Conservation (phyloP, 768 basidiomycete genomes). For the Boletus reticuloceps region DNA sequence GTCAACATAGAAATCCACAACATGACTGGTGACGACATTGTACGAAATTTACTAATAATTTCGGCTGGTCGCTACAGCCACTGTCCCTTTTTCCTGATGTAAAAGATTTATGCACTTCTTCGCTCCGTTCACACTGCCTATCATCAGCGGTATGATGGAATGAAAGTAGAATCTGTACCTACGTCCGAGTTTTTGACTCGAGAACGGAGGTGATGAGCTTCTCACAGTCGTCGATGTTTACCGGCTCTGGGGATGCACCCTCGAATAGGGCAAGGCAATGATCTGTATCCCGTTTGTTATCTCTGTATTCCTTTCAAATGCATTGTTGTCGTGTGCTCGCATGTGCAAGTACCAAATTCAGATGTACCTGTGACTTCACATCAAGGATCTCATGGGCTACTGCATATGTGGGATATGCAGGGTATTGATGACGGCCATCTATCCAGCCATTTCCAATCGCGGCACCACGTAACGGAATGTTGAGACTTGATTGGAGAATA, state of each 20-base stretch:
- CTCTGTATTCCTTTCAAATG: constrained; percentile 54
- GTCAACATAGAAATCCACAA: too few relatives aligned
- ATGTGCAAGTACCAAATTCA: background rate
- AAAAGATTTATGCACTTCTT: constrained; percentile 81
- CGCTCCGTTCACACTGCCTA: constrained; percentile 58
- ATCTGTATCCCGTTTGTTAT: constrained; percentile 54
- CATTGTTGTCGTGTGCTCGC: background rate
- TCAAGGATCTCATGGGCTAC: constrained; percentile 77
- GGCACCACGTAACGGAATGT: constrained; percentile 66
- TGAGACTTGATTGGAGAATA: constrained; percentile 58
- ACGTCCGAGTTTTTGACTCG: constrained; percentile 23
- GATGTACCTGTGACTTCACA: constrained; percentile 60
- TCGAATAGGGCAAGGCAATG: constrained; percentile 51
- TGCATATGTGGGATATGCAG: constrained; percentile 84
- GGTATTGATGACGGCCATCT: constrained; percentile 84
- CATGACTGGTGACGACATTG: too few relatives aligned
- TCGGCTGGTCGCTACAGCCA: too few relatives aligned
- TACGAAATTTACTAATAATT: too few relatives aligned
- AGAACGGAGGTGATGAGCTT: constrained; percentile 48
- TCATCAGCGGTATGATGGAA: background rate
- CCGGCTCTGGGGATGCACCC: constrained; percentile 47
- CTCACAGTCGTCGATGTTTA: constrained; percentile 58
- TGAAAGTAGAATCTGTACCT: constrained; percentile 2
- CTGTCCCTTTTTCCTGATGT: too few relatives aligned
- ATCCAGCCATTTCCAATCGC: constrained; percentile 99